Base-by-base conservation (phyloP, 441 rosid species). In the Pelargonium cotyledonis region DNA sequence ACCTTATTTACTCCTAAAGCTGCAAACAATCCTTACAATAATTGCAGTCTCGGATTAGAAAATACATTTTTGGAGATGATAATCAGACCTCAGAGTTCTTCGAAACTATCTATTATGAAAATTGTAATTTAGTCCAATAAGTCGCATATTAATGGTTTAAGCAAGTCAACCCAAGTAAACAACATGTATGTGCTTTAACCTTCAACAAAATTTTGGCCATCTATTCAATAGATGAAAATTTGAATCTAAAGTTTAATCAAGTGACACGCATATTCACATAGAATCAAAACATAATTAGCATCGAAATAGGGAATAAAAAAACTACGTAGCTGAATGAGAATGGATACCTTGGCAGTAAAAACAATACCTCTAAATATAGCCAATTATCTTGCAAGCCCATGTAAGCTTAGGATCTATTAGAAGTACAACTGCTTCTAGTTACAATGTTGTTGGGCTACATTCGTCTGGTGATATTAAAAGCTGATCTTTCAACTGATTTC, bases 341-440 rank as follows among this genome's bases (percentile, higher is more conserved):
- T 26, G 38, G 67, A 70, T 83, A 95, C 99, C 96, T 83, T 85
- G 8, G 74, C 87, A 40, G 75, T 80, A 70, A 80, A 76, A 82
- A 87, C 78, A 63, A 92, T 84, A 70, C 85, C 96, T 78, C 98
- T 80, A 65, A 85, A 82, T 70, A 79, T 86, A 80, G 73, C 85
- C 80, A 62, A 87, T 88, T 66, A 82, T 65, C 83, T 89, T 86
- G 81, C 96, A 95, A 72, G 79, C 89, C 98, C 98, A 92, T 47
- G 98, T 98, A 78, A 85, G 86, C 80, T 83, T 85, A 77, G 90
- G 85, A 81, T 90, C 92, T 72, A 90, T 79, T 79, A 95, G 77
- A 71, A 83, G 70, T 58, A 80, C 78, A 65, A 86, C 79, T 70
- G 89, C 84, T 80, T 89, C 93, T 71, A 92, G 84, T 81, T 92